Evolutionary conservation across 179 eudicot genomes (phyloP), one percentile per base, ranked within the genome.

Genomic region (Monotropa hypopitys): DNA sequence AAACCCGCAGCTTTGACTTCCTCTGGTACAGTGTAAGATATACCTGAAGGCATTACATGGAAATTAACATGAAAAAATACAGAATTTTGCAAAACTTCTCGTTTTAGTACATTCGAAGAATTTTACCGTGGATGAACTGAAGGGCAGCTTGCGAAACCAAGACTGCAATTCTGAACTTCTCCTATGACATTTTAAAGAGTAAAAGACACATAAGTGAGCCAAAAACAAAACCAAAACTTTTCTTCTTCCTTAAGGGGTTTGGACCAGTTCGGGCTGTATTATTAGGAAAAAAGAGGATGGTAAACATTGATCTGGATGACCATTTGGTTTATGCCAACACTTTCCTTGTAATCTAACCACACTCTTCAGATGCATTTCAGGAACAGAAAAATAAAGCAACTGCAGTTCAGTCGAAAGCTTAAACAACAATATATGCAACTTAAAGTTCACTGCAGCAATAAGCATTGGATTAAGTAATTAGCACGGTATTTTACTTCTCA

Each of bases 81-180:
- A 8, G 13, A 50, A 76, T 13, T 61, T 4, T 21, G 18, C 63
- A 26, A 57, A 38, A 32, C 8, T 50, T 32, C 3, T 9, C 46
- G 4, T 33, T 75, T 23, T 23, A 23, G 30, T 26, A 71, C 4
- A 69, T 42, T 40, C 1, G 30, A 42, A 57, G 73, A 76, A 51
- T 2, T 85, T 75, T 76, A 91, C 98, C 94, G 70, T 85, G 91
- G 50, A 89, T 88, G 73, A 91, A 93, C 80, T 90, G 90, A 75
- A 91, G 85, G 75, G 98, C 98, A 74, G 98, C 98, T 85, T 91
- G 90, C 1, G 97, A 93, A 76, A 93, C 97, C 84, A 92, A 80
- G 66, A 92, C 89, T 66, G 94, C 96, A 80, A 91, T 78, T 81
- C 97, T 76, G 81, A 92, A 82, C 82, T 89, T 89, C 85, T 92